A percentile compares a stretch with the other conserved stretches of the same genome.
Conservation (phyloP, 2,329 filamentous ascomycete genomes). For the Ophiostoma sp. region DNA sequence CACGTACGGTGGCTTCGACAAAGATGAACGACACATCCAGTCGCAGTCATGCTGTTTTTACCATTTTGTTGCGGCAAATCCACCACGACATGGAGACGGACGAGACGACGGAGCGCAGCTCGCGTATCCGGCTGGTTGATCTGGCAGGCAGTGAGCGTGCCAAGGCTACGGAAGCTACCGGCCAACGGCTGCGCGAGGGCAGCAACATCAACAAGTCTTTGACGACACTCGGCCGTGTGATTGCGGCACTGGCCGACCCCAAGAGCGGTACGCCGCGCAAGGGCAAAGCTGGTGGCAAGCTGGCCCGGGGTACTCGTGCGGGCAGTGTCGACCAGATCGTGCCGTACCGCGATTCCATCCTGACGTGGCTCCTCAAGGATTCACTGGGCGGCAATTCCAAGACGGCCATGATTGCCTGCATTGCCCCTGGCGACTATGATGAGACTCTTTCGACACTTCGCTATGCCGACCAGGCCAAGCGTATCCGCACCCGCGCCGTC, state of each 20-base stretch:
- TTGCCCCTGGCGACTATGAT: conserved; percentile 92
- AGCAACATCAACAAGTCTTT: conserved; percentile 99
- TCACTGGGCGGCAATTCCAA: conserved; percentile 95
- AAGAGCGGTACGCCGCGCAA: conserved; percentile 62
- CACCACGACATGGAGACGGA: conserved; percentile 97
- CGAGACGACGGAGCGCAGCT: conserved; percentile 92
- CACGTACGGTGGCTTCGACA: conserved; percentile 85
- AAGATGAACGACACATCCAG: conserved; percentile 99
- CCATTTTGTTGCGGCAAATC: conserved; percentile 96
- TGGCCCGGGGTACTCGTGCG: conserved; percentile 37
- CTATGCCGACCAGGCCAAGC: conserved; percentile 96
- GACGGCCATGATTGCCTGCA: conserved; percentile 98
- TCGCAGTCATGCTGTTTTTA: conserved; percentile 95
- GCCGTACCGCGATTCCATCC: conserved; percentile 86
- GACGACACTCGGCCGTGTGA: conserved; percentile 91
- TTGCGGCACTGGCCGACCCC: conserved; percentile 78
- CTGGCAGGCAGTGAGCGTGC: conserved; percentile 92
- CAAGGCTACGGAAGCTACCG: conserved; percentile 93
- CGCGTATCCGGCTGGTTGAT: conserved; percentile 91
- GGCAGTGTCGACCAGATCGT: conserved; percentile 65
- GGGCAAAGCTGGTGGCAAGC: conserved; percentile 45
- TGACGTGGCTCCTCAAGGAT: conserved; percentile 88
- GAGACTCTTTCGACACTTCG: conserved; percentile 94
- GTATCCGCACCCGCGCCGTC: conserved; percentile 88
- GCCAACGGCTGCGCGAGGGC: conserved; percentile 84